Evolutionary conservation across 1,284 basidiomycete genomes (phyloP), one percentile per base, ranked within the genome.

Genomic region (Xanthoconium separans): DNA sequence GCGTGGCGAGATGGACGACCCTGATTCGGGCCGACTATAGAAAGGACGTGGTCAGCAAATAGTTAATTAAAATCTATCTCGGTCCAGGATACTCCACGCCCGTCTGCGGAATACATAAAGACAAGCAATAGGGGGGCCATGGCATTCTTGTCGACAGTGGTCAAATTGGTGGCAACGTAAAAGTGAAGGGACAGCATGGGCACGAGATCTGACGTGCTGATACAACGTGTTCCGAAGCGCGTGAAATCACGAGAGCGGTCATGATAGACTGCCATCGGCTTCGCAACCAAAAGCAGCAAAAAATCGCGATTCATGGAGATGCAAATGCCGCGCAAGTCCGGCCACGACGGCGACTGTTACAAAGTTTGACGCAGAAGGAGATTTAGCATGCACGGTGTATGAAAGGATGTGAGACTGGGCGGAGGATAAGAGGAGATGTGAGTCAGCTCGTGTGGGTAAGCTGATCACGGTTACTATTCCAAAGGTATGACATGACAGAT

Each of bases 51-150:
- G 62, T 65, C 65, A 61, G 56, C 60, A 53, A 27, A 58, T 50
- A 64, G 68, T 54, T 66, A 68, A 66, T 66, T 66, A 69, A 69
- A 64, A 69, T 48, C 66, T 53, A 70, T 69, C 65, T 65, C 65
- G 66, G 66, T 57, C 57, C 50, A 69, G 36, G 55, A 64, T 40
- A 69, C 66, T 69, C 65, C 65, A 66, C 65, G 66, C 66, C 47
- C 57, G 58, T 70, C 68, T 66, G 65, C 65, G 65, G 69, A 70
- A 58, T 68, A 68, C 70, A 68, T 71, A 72, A 71, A 55, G 65
- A 58, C 64, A 58, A 70, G 64, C 55, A 57, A 58, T 65, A 66
- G 65, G 65, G 56, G 65, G 51, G 27, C 65, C 66, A 69, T 68
- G 61, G 68, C 57, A 53, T 67, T 64, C 51, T 68, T 49, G 65